Evolutionary conservation across 2,329 filamentous ascomycete species (phyloP).

Genomic region (Fusarium sp.): DNA sequence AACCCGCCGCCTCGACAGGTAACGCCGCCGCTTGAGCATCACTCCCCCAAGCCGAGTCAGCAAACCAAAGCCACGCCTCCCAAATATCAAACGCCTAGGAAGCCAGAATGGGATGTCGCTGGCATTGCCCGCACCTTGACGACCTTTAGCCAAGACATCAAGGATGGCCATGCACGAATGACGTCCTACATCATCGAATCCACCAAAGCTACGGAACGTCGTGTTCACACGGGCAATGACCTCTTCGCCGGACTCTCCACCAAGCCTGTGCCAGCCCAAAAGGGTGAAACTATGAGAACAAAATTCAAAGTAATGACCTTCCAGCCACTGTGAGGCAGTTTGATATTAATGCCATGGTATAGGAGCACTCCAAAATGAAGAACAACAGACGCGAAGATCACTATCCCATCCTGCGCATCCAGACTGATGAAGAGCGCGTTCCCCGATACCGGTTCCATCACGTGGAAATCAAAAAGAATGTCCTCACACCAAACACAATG

Average conservation of each 20-base stretch:
- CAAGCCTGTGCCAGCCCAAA: constrained; percentile 48
- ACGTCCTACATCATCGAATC: constrained; percentile 56
- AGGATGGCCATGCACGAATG: constrained; percentile 55
- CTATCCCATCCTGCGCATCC: constrained; percentile 55
- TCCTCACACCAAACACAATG: constrained; percentile 66
- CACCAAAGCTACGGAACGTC: constrained; percentile 52
- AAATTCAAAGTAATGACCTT: constrained; percentile 58
- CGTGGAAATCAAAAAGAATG: constrained; percentile 66
- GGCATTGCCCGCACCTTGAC: constrained; percentile 54
- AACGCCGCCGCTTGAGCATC: constrained; percentile 36
- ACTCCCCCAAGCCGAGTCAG: constrained; percentile 18
- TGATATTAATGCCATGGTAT: constrained; percentile 32
- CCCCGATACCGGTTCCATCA: constrained; percentile 67
- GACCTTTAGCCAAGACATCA: constrained; percentile 54
- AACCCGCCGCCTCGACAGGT: constrained; percentile 37
- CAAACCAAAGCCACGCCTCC: constrained; percentile 27
- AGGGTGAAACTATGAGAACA: constrained; percentile 55
- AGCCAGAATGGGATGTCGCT: constrained; percentile 53
- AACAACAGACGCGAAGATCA: constrained; percentile 55
- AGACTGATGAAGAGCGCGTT: constrained; percentile 60
- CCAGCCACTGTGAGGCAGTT: neutral
- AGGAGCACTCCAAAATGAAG: constrained; percentile 57
- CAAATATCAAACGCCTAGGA: constrained; percentile 36
- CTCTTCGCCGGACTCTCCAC: constrained; percentile 57
- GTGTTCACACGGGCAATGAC: constrained; percentile 54